Conservation (phyloP, 2,329 filamentous ascomycete genomes). For the Albifimbria verrucaria region DNA sequence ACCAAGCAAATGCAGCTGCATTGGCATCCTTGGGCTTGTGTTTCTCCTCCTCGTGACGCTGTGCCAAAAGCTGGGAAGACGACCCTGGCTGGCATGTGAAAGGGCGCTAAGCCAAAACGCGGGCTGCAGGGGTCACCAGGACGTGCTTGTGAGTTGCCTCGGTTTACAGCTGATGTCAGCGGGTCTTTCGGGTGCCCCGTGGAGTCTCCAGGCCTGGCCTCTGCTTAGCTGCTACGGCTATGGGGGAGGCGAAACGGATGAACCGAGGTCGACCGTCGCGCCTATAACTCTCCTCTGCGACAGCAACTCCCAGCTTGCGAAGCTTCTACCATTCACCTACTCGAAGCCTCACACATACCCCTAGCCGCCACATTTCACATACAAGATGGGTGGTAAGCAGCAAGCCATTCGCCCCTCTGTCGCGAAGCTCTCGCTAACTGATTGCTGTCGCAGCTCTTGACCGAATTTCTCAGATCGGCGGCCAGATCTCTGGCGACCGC, state of each 20-base stretch:
- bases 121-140: constrained; percentile 17
- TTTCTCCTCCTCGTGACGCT: background rate
- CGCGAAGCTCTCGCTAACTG: constrained; percentile 9
- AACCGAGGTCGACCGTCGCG: constrained; percentile 19
- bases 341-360: background rate
- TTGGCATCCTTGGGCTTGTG: background rate
- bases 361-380: background rate
- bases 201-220: constrained; percentile 5
- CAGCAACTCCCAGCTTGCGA: background rate
- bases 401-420: constrained; percentile 10
- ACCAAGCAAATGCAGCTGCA: too few species aligned
- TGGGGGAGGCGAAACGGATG: constrained; percentile 3
- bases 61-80: constrained; percentile 2
- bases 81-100: background rate
- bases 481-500: constrained; percentile 61
- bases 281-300: constrained; percentile 14
- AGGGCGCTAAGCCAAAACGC: background rate
- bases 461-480: constrained; percentile 57
- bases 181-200: constrained; percentile 12
- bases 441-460: constrained; percentile 49
- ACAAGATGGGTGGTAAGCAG: constrained; percentile 36
- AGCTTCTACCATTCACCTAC: background rate
- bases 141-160: constrained; percentile 11
- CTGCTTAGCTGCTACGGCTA: constrained; percentile 15
- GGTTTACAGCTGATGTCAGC: constrained; percentile 19